Evolutionary conservation across 768 basidiomycete genomes (phyloP), one percentile per base, ranked within the genome.

Genomic region (Hysterangium stoloniferum): DNA sequence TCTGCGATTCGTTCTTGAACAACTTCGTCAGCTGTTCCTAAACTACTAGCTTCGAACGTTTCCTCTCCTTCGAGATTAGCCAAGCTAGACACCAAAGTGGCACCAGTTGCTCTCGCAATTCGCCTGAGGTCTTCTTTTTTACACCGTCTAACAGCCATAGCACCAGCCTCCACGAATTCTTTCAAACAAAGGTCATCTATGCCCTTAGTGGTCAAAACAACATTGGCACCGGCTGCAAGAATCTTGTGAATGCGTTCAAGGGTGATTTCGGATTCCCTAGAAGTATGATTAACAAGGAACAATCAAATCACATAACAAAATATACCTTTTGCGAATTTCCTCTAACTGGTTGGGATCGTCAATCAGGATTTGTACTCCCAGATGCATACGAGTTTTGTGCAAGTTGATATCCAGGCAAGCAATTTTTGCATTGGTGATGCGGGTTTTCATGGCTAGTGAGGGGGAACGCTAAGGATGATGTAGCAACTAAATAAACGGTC

Each of bases 351-450:
- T 80, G 2, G 96, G 96, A 65, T 98, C 89, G 22, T 98, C 95
- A 17, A 98, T 89, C 40, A 97, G 77, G 62, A 99, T 94, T 63
- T 99, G 96, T 2, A 99, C 84, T 52, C 96, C 96, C 20, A 99
- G 75, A 59, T 97, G 94, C 96, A 99, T 97, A 34, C 96, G 83
- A 33, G 87, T 73, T 68, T 98, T 98, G 62, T 90, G 86, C 44
- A 99, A 74, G 69, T 99, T 97, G 66, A 99, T 98, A 64, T 99
- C 96, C 53, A 99, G 75, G 69, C 95, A 98, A 4, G 96, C 96
- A 60, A 99, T 98, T 70, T 97, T 98, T 19, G 96, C 96, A 58
- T 84, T 85, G 5, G 76, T 74, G 58, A 99, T 84, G 34, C 92
- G 82, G 57, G 87, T 95, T 70, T 95, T 98, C 96, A 99, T 99